Evolutionary conservation across 116 monocot genomes (phyloP).

Genomic region (Papilionanthe hybrid): DNA sequence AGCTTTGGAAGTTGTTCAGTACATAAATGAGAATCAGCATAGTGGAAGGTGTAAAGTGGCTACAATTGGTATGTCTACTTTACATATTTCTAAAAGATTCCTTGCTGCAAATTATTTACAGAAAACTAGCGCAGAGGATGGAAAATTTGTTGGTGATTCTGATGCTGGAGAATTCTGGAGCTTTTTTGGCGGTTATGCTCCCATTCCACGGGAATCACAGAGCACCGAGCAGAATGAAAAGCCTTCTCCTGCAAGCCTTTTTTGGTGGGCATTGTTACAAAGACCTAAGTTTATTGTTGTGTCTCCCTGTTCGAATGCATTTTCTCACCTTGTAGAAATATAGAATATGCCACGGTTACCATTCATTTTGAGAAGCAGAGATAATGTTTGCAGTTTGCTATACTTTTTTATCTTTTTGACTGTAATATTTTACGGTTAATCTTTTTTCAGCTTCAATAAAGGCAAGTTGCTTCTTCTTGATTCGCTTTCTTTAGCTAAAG

Average conservation of each 20-base stretch:
- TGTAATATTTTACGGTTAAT: neutral
- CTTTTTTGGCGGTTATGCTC: conserved; percentile 68
- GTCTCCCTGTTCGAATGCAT: neutral
- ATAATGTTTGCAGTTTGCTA: neutral
- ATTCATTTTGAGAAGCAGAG: neutral
- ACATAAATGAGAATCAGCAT: conserved; percentile 52
- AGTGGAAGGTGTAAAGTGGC: conserved; percentile 45
- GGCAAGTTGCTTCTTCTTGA: conserved; percentile 35
- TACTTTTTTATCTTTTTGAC: neutral
- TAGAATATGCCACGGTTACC: neutral
- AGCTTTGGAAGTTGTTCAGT: conserved; percentile 58
- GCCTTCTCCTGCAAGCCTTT: conserved; percentile 20
- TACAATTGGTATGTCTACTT: conserved; percentile 37
- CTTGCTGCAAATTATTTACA: neutral
- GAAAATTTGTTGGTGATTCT: conserved; percentile 54
- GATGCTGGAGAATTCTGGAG: conserved; percentile 61
- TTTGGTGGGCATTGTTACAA: conserved; percentile 21
- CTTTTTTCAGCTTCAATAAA: conserved; percentile 35
- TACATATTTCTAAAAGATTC: neutral
- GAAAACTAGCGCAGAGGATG: conserved; percentile 35
- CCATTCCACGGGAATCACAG: conserved; percentile 25
- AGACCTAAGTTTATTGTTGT: conserved; percentile 1
- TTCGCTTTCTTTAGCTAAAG: conserved; percentile 20
- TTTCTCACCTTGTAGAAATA: neutral
- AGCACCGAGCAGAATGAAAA: neutral